Percentiles rank a stretch among this genome's conserved stretches.
Evolutionary conservation across 257 asterid genomes (phyloP).

Genomic region (Sherardia arvensis): DNA sequence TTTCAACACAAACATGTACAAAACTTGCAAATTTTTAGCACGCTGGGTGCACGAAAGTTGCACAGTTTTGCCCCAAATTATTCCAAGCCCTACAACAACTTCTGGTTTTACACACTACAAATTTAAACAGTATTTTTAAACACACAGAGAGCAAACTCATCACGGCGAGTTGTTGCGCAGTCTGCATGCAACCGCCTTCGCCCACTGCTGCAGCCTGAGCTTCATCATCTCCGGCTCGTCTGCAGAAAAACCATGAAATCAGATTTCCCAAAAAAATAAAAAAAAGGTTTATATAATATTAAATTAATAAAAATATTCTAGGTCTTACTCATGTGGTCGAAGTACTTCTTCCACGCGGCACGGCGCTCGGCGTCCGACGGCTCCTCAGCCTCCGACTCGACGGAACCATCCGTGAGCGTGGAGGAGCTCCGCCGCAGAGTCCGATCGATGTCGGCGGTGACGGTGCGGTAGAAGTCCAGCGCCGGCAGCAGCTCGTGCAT

Average conservation of each 20-base stretch:
- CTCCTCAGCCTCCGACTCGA: slow-evolving; percentile 10
- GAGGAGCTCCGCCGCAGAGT: slow-evolving; percentile 41
- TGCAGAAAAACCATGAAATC: neutral
- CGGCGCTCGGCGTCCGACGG: slow-evolving; percentile 1
- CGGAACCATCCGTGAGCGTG: slow-evolving; percentile 9
- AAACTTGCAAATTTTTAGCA: too few species aligned
- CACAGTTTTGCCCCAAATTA: too few species aligned
- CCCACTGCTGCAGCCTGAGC: slow-evolving; percentile 64
- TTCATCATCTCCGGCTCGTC: slow-evolving; percentile 41
- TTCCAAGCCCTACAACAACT: too few species aligned
- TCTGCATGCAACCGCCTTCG: slow-evolving; percentile 68
- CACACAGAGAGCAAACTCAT: too few species aligned
- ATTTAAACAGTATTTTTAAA: too few species aligned
- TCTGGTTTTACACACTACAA: too few species aligned
- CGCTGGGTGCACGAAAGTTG: too few species aligned
- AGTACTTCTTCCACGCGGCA: slow-evolving; percentile 12
- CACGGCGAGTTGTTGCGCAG: slow-evolving; percentile 32
- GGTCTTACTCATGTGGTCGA: slow-evolving; percentile 40
- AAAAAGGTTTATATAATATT: neutral
- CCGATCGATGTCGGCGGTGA: slow-evolving; percentile 16
- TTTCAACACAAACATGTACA: too few species aligned
- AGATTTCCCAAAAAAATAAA: neutral
- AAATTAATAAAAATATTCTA: neutral
- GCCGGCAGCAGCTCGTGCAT: slow-evolving; percentile 55
- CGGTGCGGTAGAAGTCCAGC: slow-evolving; percentile 47